Evolutionary conservation across 129 eudicot species (phyloP).

Genomic region (Flaveria robusta): DNA sequence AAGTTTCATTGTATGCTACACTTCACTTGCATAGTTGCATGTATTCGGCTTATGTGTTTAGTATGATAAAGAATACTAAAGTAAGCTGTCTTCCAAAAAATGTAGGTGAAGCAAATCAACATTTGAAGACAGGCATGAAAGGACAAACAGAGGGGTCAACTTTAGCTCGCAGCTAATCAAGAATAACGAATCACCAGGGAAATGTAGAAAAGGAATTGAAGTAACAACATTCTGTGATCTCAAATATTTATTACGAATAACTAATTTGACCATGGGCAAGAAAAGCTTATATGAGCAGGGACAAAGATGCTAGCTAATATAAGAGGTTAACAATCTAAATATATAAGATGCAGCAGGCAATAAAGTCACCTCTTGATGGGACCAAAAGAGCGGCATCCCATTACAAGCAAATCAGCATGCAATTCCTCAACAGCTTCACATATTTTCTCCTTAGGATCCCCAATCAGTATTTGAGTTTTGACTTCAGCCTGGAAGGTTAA

Average conservation of each 20-base stretch:
- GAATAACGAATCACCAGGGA: not conserved
- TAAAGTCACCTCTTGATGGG: constrained; percentile 69
- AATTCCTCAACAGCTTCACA: constrained; percentile 74
- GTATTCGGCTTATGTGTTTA: not conserved
- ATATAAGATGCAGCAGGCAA: constrained; percentile 18
- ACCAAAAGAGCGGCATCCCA: constrained; percentile 84
- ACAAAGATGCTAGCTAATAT: constrained; percentile 1
- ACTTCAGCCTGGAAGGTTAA: constrained; percentile 39
- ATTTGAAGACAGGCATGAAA: not conserved
- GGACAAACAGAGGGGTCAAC: not conserved
- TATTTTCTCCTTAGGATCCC: constrained; percentile 80
- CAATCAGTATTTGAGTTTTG: constrained; percentile 60
- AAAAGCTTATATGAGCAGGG: not conserved
- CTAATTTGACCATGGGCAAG: not conserved
- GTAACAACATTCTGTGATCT: constrained; percentile 2
- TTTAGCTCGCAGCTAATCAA: not conserved
- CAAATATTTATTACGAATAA: not conserved
- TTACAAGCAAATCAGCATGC: constrained; percentile 74
- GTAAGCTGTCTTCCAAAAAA: not conserved
- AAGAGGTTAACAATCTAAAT: constrained; percentile 12
- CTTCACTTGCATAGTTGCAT: too few species aligned
- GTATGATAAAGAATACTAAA: not conserved
- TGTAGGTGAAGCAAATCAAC: not conserved
- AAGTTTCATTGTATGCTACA: too few species aligned
- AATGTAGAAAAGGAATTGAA: constrained; percentile 6